phyloP scores from a whole-genome alignment of 2,329 filamentous ascomycete species.

The Ophiocordyceps australis region DNA sequence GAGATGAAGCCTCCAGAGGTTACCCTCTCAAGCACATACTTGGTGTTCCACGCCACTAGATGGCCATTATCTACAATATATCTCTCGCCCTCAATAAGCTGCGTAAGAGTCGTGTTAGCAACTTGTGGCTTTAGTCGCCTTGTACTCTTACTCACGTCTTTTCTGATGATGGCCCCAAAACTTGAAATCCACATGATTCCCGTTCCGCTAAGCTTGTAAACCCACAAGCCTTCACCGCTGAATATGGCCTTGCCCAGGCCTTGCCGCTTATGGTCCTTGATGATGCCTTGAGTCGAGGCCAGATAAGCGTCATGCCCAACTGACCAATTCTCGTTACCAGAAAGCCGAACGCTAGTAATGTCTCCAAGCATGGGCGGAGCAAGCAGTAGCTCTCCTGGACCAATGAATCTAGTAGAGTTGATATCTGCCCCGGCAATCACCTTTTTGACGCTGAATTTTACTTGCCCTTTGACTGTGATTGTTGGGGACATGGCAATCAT shows the following conservation, averaged over 20 bases:
- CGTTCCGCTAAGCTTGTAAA: slow-evolving; percentile 68
- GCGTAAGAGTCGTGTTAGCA: slow-evolving; percentile 9
- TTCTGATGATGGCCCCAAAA: slow-evolving; percentile 87
- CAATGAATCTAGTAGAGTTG: slow-evolving; percentile 61
- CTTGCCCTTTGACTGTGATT: slow-evolving; percentile 61
- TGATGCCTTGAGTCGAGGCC: slow-evolving; percentile 67
- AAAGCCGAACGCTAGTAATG: slow-evolving; percentile 61
- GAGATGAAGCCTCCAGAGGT: slow-evolving; percentile 87
- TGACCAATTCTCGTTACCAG: slow-evolving; percentile 58
- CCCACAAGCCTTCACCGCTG: slow-evolving; percentile 78
- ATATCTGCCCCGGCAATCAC: slow-evolving; percentile 71
- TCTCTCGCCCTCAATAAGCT: slow-evolving; percentile 49
- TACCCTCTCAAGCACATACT: slow-evolving; percentile 80
- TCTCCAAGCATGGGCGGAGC: slow-evolving; percentile 71
- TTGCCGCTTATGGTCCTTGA: slow-evolving; percentile 78
- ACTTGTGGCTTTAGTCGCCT: neutral
- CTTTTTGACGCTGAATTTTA: slow-evolving; percentile 87
- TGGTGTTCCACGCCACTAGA: slow-evolving; percentile 90
- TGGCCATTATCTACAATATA: slow-evolving; percentile 92
- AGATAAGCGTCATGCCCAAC: slow-evolving; percentile 79
- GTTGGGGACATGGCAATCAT: slow-evolving; percentile 95
- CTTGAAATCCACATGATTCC: slow-evolving; percentile 82
- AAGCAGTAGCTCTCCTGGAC: slow-evolving; percentile 77
- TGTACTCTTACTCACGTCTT: slow-evolving; percentile 48
- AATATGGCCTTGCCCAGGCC: slow-evolving; percentile 82